Conservation (phyloP, 2,329 filamentous ascomycete genomes). For the Microcyclosporella mali region DNA sequence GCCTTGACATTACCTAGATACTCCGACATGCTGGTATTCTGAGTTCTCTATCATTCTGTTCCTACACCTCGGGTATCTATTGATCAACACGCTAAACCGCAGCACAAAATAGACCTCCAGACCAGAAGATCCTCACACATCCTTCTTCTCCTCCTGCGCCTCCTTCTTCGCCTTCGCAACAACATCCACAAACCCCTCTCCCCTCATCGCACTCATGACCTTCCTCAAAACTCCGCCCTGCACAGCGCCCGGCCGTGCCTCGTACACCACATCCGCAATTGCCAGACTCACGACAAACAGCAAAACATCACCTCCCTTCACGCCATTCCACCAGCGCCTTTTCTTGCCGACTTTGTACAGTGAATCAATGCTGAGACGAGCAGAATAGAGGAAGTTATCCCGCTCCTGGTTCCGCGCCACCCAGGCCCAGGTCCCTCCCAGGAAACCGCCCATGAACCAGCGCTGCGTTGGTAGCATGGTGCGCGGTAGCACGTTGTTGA, state of each 20-base stretch:
- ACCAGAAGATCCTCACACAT: constrained; percentile 1
- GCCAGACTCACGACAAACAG: constrained; percentile 76
- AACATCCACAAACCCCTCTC: constrained; percentile 66
- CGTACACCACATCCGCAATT: constrained; percentile 70
- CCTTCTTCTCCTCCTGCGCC: constrained; percentile 15
- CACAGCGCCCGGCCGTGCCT: constrained; percentile 62
- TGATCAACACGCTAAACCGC: constrained; percentile 1
- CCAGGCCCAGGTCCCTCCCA: constrained; percentile 80
- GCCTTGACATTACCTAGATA: no score
- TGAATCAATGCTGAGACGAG: constrained; percentile 71
- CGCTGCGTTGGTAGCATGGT: constrained; percentile 71
- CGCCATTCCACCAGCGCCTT: constrained; percentile 76
- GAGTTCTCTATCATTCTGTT: background rate
- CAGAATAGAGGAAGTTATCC: constrained; percentile 69
- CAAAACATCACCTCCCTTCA: constrained; percentile 76
- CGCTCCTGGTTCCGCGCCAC: constrained; percentile 61
- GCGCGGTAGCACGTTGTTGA: constrained; percentile 72
- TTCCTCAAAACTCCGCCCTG: constrained; percentile 63
- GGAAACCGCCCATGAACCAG: constrained; percentile 81
- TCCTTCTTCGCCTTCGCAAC: constrained; percentile 11
- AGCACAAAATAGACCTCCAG: background rate
- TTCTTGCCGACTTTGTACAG: constrained; percentile 94
- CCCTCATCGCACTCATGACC: constrained; percentile 65
- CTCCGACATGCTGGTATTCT: no score
- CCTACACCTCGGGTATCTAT: constrained; percentile 3